These are phyloP conservation scores for Dendrostoma leiphaemia DNA, from an alignment of 2,329 filamentous ascomycete genomes.

Conservation along the genomic window DNA sequence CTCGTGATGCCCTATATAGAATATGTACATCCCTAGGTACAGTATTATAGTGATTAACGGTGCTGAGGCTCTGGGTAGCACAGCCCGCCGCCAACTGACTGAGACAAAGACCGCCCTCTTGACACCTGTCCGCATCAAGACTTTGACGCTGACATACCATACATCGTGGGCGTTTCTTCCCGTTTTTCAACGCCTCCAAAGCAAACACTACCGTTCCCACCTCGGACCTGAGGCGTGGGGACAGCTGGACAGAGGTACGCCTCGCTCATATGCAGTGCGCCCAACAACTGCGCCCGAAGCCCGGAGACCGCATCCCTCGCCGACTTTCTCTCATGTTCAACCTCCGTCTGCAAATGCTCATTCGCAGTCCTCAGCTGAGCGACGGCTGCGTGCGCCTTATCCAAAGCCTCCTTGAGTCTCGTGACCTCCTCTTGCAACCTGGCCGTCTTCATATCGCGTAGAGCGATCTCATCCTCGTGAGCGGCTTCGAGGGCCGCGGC, in stretches of 20 bases:
- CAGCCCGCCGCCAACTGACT: no score
- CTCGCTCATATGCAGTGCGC: conserved; percentile 12
- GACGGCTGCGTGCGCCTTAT: neutral
- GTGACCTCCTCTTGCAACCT: neutral
- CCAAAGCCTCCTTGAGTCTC: neutral
- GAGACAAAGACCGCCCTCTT: no score
- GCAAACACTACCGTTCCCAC: neutral
- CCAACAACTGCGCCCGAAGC: conserved; percentile 10
- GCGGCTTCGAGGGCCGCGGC: neutral
- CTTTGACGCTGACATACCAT: neutral
- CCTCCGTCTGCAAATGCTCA: neutral
- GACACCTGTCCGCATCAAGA: no score
- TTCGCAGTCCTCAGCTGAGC: neutral
- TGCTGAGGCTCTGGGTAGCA: no score
- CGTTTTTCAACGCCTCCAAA: neutral
- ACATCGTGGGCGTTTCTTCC: neutral
- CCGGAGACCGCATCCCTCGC: conserved; percentile 3
- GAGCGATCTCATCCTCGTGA: neutral
- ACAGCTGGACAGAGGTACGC: conserved; percentile 7
- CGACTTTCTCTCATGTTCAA: neutral
- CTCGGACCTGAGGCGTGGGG: neutral
- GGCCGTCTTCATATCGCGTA: neutral
- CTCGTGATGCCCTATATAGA: no score
- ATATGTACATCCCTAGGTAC: no score
- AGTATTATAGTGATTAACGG: no score